These are phyloP conservation scores for Sporisorium scitamineum DNA, from an alignment of 1,284 basidiomycete species.

Conservation along the genomic window DNA sequence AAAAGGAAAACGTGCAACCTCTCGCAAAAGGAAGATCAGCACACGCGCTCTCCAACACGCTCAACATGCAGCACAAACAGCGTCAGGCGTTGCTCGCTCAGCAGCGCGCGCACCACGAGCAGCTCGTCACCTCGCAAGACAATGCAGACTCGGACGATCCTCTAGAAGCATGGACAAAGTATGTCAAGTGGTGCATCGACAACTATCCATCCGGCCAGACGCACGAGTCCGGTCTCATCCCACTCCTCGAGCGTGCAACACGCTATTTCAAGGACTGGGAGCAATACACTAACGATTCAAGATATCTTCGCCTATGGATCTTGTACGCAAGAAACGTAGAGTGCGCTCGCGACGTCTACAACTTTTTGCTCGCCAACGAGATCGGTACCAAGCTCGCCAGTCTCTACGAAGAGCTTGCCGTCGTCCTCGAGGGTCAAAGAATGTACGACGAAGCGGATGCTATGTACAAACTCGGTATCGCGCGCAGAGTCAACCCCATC, in stretches of 20 bases:
- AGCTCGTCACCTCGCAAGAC: constrained; percentile 37
- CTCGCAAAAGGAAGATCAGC: constrained; percentile 74
- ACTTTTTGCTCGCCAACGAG: constrained; percentile 80
- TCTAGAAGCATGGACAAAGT: constrained; percentile 70
- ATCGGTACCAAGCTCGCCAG: constrained; percentile 82
- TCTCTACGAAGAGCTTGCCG: constrained; percentile 88
- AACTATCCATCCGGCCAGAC: constrained; percentile 76
- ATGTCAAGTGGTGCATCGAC: constrained; percentile 78
- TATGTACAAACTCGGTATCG: constrained; percentile 85
- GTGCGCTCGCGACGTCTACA: constrained; percentile 62
- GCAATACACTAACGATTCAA: constrained; percentile 84
- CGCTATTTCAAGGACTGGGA: constrained; percentile 82
- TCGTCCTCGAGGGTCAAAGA: constrained; percentile 78
- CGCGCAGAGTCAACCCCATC: constrained; percentile 81
- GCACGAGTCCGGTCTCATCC: constrained; percentile 75
- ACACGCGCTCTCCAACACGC: constrained; percentile 71
- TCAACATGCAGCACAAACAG: constrained; percentile 63
- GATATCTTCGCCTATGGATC: constrained; percentile 90
- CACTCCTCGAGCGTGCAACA: constrained; percentile 80
- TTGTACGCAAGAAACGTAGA: constrained; percentile 73
- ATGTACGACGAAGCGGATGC: constrained; percentile 79
- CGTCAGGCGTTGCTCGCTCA: constrained; percentile 53
- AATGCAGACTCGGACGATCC: constrained; percentile 60
- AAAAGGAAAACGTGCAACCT: constrained; percentile 76
- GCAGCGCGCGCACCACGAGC: constrained; percentile 59